Percentiles rank a stretch among this genome's conserved stretches.
Evolutionary conservation across 129 eudicot species (phyloP).

Genomic region (Arctium lappa): DNA sequence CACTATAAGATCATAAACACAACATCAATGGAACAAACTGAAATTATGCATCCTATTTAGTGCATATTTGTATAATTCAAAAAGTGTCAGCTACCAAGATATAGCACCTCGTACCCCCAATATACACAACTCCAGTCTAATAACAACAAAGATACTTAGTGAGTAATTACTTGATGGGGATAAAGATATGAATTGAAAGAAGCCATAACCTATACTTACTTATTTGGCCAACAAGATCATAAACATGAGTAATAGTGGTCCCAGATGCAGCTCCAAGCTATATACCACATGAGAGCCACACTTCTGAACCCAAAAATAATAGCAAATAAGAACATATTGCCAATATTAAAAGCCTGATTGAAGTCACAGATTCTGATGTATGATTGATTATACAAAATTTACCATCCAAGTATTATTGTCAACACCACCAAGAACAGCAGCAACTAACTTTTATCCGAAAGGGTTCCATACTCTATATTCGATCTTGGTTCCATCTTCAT

Average conservation of each 20-base stretch:
- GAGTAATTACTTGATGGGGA: background rate
- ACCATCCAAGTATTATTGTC: conserved; percentile 83
- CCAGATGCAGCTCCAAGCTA: conserved; percentile 98
- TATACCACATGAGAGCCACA: conserved; percentile 78
- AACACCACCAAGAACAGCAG: conserved; percentile 91
- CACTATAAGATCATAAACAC: too few species aligned
- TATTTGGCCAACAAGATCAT: conserved; percentile 85
- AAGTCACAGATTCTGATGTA: too few species aligned
- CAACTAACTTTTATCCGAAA: conserved; percentile 37
- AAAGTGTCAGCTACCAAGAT: too few species aligned
- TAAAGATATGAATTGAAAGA: background rate
- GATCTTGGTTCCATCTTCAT: too few species aligned
- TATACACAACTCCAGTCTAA: conserved; percentile 86
- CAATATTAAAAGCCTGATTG: too few species aligned
- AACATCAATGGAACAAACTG: too few species aligned
- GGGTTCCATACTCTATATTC: too few species aligned
- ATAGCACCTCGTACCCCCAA: too few species aligned
- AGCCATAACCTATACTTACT: conserved; percentile 11
- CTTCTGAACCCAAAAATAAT: conserved; percentile 35
- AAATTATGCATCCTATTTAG: too few species aligned
- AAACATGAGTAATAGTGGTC: conserved; percentile 89
- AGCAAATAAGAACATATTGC: background rate
- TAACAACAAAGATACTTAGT: background rate
- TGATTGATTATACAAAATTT: background rate
- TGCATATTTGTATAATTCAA: too few species aligned